Percentiles rank a stretch among this genome's conserved stretches.
These are phyloP conservation scores for Lentinula raphanica DNA, from an alignment of 768 basidiomycete species.

Conservation along the genomic window DNA sequence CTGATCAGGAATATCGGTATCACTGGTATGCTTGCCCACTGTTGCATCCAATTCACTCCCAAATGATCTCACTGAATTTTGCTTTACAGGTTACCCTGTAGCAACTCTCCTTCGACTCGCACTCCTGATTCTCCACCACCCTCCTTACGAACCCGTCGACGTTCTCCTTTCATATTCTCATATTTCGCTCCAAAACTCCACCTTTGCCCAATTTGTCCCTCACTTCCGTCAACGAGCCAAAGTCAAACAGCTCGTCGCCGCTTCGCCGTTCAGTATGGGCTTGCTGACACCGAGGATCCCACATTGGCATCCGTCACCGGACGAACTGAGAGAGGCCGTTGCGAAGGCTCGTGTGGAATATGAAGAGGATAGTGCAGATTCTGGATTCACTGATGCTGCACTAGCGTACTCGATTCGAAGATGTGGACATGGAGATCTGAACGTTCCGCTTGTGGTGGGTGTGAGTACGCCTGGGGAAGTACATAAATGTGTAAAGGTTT, in stretches of 20 bases:
- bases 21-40: constrained; percentile 53
- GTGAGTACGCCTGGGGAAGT: constrained; percentile 70
- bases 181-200: constrained; percentile 68
- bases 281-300: constrained; percentile 51
- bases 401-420: constrained; percentile 63
- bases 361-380: constrained; percentile 42
- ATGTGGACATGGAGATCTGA: constrained; percentile 31
- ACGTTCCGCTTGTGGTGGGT: constrained; percentile 66
- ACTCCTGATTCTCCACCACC: constrained; percentile 60
- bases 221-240: constrained; percentile 58
- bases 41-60: no score
- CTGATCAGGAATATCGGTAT: constrained; percentile 72
- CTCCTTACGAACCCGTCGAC: constrained; percentile 70
- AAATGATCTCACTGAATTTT: neutral
- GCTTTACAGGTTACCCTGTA: constrained; percentile 63
- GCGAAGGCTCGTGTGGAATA: constrained; percentile 24
- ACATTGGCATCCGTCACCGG: constrained; percentile 78
- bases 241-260: constrained; percentile 64
- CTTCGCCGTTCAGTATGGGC: constrained; percentile 84
- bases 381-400: constrained; percentile 58
- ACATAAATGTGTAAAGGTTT: constrained; percentile 64
- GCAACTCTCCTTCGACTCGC: constrained; percentile 82
- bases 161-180: constrained; percentile 79
- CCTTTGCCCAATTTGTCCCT: constrained; percentile 48
- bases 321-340: constrained; percentile 38